Evolutionary conservation across 805 yeast species (phyloP), one percentile per base, ranked within the genome.

Genomic region (Wickerhamomyces subpelliculosus): DNA sequence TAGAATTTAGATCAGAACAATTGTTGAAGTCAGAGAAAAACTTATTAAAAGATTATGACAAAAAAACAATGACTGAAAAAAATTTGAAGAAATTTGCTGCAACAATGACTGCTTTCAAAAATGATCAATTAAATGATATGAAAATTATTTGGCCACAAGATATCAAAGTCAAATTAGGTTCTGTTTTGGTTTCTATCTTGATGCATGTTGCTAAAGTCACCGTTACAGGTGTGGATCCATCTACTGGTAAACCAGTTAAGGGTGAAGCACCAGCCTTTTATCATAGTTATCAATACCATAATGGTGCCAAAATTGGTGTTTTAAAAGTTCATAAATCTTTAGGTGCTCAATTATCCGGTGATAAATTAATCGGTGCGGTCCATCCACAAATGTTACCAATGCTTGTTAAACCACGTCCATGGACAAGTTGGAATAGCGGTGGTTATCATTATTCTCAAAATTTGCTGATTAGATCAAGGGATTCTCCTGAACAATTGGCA

Each of bases 341-440:
- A 36, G 73, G 81, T 4, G 69, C 73, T 22, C 78, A 75, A 50
- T 60, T 93, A 36, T 79, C 86, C 9, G 77, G 81, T 4, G 88
- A 80, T 35, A 67, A 76, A 25, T 62, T 78, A 7, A 68, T 71
- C 19, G 80, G 81, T 36, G 70, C 84, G 1, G 76, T 84, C 5
- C 85, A 79, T 51, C 96, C 97, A 0, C 97, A 90, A 58, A 70
- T 75, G 44, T 67, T 93, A 37, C 98, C 98, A 8, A 93, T 93
- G 98, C 67, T 93, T 35, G 82, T 84, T 8, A 75, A 78, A 44
- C 98, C 98, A n/a, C 67, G 78, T 39, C 86, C 87, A 5, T 93
- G 98, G 98, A 72, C 78, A 1, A 64, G 77, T 10, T 80, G 80
- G 73, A 78, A 80, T 52, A 73, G 74, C 39, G 98, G 98, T 48